Percentiles rank a stretch among this genome's conserved stretches.
These are phyloP conservation scores for Candolleomyces aberdarensis DNA, from an alignment of 768 basidiomycete species.

Conservation along the genomic window DNA sequence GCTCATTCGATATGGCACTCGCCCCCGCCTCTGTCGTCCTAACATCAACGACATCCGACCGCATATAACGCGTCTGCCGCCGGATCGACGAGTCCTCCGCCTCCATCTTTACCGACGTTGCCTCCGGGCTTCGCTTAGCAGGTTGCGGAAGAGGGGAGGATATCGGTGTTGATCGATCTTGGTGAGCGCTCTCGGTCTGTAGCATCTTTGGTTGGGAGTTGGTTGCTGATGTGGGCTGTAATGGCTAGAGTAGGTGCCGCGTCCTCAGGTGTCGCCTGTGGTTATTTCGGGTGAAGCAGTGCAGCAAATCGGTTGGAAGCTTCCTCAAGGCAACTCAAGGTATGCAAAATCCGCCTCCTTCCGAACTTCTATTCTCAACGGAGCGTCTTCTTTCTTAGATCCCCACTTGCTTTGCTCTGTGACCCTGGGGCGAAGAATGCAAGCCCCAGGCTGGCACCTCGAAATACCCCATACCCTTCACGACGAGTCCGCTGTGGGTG, in stretches of 20 bases:
- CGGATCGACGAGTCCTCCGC: no score
- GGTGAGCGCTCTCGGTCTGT: slow-evolving; percentile 3
- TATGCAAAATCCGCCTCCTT: slow-evolving; percentile 18
- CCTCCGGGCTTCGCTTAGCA: no score
- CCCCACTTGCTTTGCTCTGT: no score
- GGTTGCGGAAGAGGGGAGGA: no score
- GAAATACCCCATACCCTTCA: slow-evolving; percentile 71
- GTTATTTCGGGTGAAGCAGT: slow-evolving; percentile 76
- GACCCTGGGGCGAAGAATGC: no score
- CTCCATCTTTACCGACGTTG: no score
- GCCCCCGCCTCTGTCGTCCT: no score
- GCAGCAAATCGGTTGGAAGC: slow-evolving; percentile 56
- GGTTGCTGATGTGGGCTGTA: neutral
- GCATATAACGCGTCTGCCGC: slow-evolving; percentile 41
- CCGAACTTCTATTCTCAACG: neutral
- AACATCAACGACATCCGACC: no score
- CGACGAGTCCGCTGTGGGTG: slow-evolving; percentile 66
- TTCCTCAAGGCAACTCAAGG: slow-evolving; percentile 75
- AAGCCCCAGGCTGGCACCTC: no score
- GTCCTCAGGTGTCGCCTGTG: slow-evolving; percentile 65
- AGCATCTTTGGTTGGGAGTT: neutral
- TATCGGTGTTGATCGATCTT: no score
- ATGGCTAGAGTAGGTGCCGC: slow-evolving; percentile 35
- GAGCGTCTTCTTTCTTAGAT: no score
- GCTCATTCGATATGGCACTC: no score